Evolutionary conservation across 2,329 filamentous ascomycete species (phyloP).

Genomic region (Aspergillus texensis): DNA sequence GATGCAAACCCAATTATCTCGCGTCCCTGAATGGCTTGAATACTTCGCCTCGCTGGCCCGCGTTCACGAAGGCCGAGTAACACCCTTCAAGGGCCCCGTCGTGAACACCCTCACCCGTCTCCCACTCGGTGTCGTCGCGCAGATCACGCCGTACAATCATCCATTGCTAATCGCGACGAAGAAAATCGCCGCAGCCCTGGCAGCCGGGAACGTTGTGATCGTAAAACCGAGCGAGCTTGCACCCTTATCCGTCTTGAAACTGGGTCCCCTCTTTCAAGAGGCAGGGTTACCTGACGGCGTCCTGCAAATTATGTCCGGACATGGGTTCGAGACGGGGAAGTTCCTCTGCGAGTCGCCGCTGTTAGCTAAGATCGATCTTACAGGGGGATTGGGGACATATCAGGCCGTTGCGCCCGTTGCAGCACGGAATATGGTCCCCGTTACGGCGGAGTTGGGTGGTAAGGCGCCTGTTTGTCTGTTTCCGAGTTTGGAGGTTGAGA

Average conservation of each 20-base stretch:
- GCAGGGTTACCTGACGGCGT: slow-evolving; percentile 49
- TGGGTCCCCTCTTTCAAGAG: slow-evolving; percentile 45
- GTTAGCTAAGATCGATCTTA: slow-evolving; percentile 39
- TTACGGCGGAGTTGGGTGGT: slow-evolving; percentile 41
- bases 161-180: slow-evolving; percentile 41
- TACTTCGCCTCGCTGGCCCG: slow-evolving; percentile 70
- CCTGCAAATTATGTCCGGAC: slow-evolving; percentile 54
- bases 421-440: slow-evolving; percentile 36
- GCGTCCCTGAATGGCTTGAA: slow-evolving; percentile 63
- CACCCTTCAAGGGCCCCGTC: slow-evolving; percentile 58
- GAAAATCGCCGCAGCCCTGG: slow-evolving; percentile 44
- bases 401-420: slow-evolving; percentile 35
- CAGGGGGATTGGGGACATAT: slow-evolving; percentile 36
- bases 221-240: slow-evolving; percentile 47
- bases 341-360: slow-evolving; percentile 32
- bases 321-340: slow-evolving; percentile 51
- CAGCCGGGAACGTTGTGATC: slow-evolving; percentile 44
- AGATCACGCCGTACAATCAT: slow-evolving; percentile 45
- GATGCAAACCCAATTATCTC: slow-evolving; percentile 69
- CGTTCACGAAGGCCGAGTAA: slow-evolving; percentile 67
- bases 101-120: slow-evolving; percentile 41
- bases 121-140: slow-evolving; percentile 44
- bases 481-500: slow-evolving; percentile 34
- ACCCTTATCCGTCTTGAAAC: slow-evolving; percentile 44
- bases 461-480: slow-evolving; percentile 42